A percentile compares a stretch with the other conserved stretches of the same genome.
These are phyloP conservation scores for Verticillium klebahnii DNA, from an alignment of 2,329 filamentous ascomycete genomes.

Conservation along the genomic window DNA sequence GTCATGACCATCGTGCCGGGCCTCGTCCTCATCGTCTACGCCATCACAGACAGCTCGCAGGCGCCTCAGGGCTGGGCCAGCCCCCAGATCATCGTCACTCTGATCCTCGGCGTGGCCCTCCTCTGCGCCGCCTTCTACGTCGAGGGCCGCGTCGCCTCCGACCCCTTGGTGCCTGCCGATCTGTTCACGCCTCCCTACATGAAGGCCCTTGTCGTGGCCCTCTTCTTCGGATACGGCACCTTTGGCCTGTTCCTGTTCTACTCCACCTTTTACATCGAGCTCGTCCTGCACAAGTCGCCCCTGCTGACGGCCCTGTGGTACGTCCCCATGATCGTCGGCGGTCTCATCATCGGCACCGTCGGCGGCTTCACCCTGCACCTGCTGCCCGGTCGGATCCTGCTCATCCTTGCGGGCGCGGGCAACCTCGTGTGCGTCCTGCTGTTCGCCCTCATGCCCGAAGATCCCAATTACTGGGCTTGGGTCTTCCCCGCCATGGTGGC, in stretches of 20 bases:
- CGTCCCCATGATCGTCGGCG: slow-evolving; percentile 62
- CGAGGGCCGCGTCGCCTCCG: slow-evolving; percentile 55
- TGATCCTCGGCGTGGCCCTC: slow-evolving; percentile 51
- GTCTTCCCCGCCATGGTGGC: slow-evolving; percentile 68
- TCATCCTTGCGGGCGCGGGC: slow-evolving; percentile 57
- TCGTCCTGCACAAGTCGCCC: slow-evolving; percentile 53
- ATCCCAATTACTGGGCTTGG: slow-evolving; percentile 67
- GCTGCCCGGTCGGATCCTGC: slow-evolving; percentile 57
- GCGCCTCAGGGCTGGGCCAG: slow-evolving; percentile 58
- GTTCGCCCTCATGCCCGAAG: slow-evolving; percentile 58
- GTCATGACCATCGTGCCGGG: slow-evolving; percentile 49
- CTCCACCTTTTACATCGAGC: slow-evolving; percentile 59
- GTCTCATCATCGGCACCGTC: slow-evolving; percentile 57
- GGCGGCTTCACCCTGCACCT: slow-evolving; percentile 66
- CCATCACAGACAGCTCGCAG: slow-evolving; percentile 62
- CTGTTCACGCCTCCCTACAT: slow-evolving; percentile 61
- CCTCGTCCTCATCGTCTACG: slow-evolving; percentile 60
- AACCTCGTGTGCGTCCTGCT: slow-evolving; percentile 55
- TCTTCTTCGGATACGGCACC: slow-evolving; percentile 58
- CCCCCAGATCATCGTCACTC: slow-evolving; percentile 58
- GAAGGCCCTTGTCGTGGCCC: slow-evolving; percentile 47
- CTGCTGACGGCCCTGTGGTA: slow-evolving; percentile 66
- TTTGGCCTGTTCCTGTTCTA: slow-evolving; percentile 61
- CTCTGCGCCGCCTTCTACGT: slow-evolving; percentile 54
- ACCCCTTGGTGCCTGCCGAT: slow-evolving; percentile 58